Evolutionary conservation across 2,329 filamentous ascomycete species (phyloP).

Genomic region (Talaromyces sp.): DNA sequence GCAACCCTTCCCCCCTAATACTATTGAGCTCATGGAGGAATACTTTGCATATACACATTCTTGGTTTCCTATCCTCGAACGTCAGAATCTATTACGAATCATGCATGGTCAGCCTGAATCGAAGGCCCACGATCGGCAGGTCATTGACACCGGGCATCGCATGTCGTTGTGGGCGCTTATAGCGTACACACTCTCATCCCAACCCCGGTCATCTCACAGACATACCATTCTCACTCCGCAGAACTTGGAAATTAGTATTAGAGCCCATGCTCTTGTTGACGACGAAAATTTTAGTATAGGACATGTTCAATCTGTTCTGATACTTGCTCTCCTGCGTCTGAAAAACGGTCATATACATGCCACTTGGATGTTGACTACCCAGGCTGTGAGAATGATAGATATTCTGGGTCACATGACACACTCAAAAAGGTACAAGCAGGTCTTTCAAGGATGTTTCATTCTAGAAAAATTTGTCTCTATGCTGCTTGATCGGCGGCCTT

Average conservation of each 20-base stretch:
- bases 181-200: neutral
- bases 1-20: constrained; percentile 18
- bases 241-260: constrained; percentile 14
- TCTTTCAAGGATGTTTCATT: constrained; percentile 6
- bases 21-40: constrained; percentile 56
- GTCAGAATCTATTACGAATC: constrained; percentile 55
- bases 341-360: constrained; percentile 49
- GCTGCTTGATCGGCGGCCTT: neutral
- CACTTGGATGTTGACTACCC: constrained; percentile 54
- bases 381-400: constrained; percentile 4
- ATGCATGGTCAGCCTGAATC: constrained; percentile 36
- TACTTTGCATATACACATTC: constrained; percentile 70
- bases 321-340: constrained; percentile 59
- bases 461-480: constrained; percentile 4
- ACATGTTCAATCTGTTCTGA: constrained; percentile 51
- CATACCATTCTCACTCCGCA: neutral
- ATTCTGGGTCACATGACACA: neutral
- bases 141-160: neutral
- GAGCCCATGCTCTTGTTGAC: constrained; percentile 27
- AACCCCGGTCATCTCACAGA: neutral
- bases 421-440: neutral
- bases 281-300: constrained; percentile 44
- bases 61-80: constrained; percentile 69
- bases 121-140: neutral
- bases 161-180: constrained; percentile 8